These are phyloP conservation scores for Aspergillus jensenii DNA, from an alignment of 2,329 filamentous ascomycete species.

Conservation along the genomic window DNA sequence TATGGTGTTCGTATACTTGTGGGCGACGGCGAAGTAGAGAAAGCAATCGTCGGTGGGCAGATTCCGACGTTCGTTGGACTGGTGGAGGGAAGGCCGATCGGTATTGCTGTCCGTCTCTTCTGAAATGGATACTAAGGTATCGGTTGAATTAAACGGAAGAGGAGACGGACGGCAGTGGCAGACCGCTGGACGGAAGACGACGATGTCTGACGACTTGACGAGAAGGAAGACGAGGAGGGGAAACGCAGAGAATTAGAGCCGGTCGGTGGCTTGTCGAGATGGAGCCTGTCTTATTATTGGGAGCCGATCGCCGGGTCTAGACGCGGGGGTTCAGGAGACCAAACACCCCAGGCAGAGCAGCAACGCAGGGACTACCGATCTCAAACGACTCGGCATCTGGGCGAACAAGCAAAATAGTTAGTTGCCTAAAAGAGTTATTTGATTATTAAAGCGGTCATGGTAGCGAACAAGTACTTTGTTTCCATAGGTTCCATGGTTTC, in stretches of 20 bases:
- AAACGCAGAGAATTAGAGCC: conserved; percentile 17
- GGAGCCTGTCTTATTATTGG: conserved; percentile 21
- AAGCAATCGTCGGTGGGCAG: not conserved
- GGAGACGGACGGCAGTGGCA: not conserved
- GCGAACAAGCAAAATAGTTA: not conserved
- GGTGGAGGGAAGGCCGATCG: not conserved
- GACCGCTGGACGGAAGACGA: not conserved
- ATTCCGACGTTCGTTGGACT: not conserved
- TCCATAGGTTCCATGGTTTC: not conserved
- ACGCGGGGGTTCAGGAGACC: conserved; percentile 25
- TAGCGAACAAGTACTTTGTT: not conserved
- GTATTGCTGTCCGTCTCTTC: not conserved
- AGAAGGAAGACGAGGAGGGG: conserved; percentile 12
- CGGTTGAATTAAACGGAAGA: not conserved
- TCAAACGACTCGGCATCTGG: too few species aligned
- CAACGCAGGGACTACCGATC: too few species aligned
- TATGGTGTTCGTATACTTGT: not conserved
- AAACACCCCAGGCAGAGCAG: not conserved
- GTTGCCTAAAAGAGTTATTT: not conserved
- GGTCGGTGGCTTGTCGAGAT: conserved; percentile 9
- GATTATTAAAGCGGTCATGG: not conserved
- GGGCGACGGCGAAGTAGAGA: not conserved
- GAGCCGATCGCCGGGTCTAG: conserved; percentile 34
- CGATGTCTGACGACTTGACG: conserved; percentile 18
- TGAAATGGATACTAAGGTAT: not conserved